phyloP scores from a whole-genome alignment of 2,329 filamentous ascomycete species.

The Rutstroemia sp. region DNA sequence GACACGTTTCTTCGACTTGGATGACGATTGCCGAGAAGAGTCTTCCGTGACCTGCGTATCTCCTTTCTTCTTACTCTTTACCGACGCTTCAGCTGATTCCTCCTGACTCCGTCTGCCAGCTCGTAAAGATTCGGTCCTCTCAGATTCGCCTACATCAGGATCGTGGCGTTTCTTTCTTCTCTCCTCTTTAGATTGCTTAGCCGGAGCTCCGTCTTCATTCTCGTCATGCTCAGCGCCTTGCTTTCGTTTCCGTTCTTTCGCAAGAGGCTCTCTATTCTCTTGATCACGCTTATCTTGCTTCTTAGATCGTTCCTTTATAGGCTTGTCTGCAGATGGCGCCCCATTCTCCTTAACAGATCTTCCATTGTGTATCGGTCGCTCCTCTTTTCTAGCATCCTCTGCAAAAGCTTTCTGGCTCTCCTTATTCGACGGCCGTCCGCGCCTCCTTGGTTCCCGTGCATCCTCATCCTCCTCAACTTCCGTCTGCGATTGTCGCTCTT shows the following conservation, averaged over 20 bases:
- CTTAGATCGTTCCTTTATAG: neutral
- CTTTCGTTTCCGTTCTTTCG: no score
- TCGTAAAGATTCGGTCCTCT: neutral
- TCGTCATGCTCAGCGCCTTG: no score
- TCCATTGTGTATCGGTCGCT: neutral
- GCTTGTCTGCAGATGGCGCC: neutral
- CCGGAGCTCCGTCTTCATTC: neutral
- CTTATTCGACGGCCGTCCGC: neutral
- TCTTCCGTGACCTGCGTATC: neutral
- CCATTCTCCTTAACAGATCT: neutral
- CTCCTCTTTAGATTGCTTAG: neutral
- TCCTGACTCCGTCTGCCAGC: neutral
- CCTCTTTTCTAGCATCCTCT: neutral
- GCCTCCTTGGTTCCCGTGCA: neutral
- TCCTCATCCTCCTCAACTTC: neutral
- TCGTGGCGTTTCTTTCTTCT: neutral
- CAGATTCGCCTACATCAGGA: neutral
- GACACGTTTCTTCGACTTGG: slow-evolving; percentile 4
- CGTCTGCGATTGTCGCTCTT: neutral
- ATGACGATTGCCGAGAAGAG: neutral
- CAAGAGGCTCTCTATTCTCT: neutral
- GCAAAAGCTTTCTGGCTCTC: neutral
- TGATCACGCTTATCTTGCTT: neutral
- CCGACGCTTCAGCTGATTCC: neutral
- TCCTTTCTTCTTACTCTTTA: neutral